Evolutionary conservation across 139 green algal genomes (phyloP).

Genomic region (Trebouxia sp.): DNA sequence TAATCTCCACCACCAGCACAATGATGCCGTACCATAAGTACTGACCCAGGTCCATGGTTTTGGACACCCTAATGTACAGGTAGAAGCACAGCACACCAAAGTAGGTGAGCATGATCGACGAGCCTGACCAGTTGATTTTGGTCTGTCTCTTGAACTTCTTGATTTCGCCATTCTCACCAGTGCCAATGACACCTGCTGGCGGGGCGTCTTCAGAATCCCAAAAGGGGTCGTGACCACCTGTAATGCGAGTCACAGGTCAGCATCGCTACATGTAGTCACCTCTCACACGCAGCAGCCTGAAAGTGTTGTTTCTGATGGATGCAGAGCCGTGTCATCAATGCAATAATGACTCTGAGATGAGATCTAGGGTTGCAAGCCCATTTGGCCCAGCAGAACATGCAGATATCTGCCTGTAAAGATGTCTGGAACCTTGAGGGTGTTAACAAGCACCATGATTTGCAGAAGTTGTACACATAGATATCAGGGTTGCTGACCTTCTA

Average conservation of each 20-base stretch:
- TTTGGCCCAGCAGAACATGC: too few relatives aligned
- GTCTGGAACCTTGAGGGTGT: too few relatives aligned
- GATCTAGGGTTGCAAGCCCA: too few relatives aligned
- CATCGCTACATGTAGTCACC: too few relatives aligned
- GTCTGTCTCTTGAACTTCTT: slow-evolving; percentile 23
- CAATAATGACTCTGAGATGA: too few relatives aligned
- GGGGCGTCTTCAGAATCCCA: slow-evolving; percentile 28
- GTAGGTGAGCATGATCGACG: slow-evolving; percentile 41
- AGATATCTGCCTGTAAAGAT: too few relatives aligned
- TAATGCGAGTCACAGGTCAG: too few relatives aligned
- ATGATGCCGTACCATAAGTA: slow-evolving; percentile 38
- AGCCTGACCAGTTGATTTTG: slow-evolving; percentile 48
- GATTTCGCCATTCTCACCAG: slow-evolving; percentile 24
- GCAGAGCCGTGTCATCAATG: too few relatives aligned
- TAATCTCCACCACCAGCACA: slow-evolving; percentile 39
- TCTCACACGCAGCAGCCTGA: too few relatives aligned
- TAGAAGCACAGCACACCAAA: slow-evolving; percentile 52
- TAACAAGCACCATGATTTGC: too few relatives aligned
- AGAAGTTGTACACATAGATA: too few relatives aligned
- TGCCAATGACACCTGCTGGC: background rate
- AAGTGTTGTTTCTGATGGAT: too few relatives aligned
- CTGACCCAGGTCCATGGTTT: slow-evolving; percentile 36
- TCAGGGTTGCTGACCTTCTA: background rate
- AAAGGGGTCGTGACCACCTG: slow-evolving; percentile 22
- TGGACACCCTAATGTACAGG: slow-evolving; percentile 38